Base-by-base conservation (phyloP, 2,329 filamentous ascomycete species). In the Phialemoniopsis sp. region DNA sequence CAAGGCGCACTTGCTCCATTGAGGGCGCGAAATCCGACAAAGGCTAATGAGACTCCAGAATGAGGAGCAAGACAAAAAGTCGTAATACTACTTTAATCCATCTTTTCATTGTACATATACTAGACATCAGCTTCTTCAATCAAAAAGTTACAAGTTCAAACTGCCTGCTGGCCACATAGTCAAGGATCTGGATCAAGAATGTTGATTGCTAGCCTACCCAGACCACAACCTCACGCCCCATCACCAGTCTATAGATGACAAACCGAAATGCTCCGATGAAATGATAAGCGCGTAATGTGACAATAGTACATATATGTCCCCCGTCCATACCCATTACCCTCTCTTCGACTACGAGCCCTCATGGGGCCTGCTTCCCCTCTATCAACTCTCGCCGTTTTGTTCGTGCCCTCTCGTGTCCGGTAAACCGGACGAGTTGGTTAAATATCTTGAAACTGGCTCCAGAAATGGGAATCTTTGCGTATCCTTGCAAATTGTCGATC, bases 291-390 rank as follows among this genome's bases (percentile, higher is more conserved):
- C 60, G 56, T 60, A 62, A 64, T 66, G 61, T 60, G 59, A 70
- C 62, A 72, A 72, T 68, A 72, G 63, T 74, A 74, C 70, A 72
- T 62, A 62, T 64, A 62, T 60, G 54, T 58, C 49, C 48, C 55
- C 47, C 46, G 46, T 51, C 53, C 53, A 55, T 47, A 45, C 32
- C 47, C 49, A 52, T 55, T 52, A 53, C 44, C 46, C 42, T 43
- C 42, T 46, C 38, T 36, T 39, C 43, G 34, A 15, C 21, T 28
- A 29, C 26, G 32, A 14, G 21, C 21, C 21, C 21, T 10, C 10
- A 26, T 26, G 21, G 21, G 21, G 21, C 21, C 21, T 26, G 21
- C 21, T 26, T 26, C 21, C 10, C 21, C 21, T 26, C 6, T 26
- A 10, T 26, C 10, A 6, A 13, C n/a, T 29, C 13, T 36, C 18